phyloP scores from a whole-genome alignment of 2,329 filamentous ascomycete genomes.

The Paraphoma chrysanthemicola region DNA sequence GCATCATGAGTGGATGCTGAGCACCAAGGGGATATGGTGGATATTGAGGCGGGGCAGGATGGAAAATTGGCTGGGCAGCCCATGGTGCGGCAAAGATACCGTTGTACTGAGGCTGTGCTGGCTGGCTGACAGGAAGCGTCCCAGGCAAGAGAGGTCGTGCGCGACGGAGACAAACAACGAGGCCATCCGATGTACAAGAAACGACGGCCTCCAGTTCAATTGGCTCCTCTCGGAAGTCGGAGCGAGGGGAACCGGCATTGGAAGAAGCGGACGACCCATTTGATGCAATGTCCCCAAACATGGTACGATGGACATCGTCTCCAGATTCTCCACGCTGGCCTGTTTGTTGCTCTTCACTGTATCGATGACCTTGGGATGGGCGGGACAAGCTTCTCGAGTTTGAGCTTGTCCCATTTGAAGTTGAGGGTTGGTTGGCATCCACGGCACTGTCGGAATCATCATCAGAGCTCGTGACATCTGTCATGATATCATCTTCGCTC shows the following conservation, averaged over 20 bases:
- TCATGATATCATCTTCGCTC: slow-evolving; percentile 57
- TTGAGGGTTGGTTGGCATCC: slow-evolving; percentile 45
- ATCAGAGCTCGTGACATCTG: slow-evolving; percentile 56
- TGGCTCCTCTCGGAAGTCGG: slow-evolving; percentile 44
- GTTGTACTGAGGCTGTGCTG: slow-evolving; percentile 27
- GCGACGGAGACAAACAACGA: slow-evolving; percentile 80
- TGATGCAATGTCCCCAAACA: slow-evolving; percentile 35
- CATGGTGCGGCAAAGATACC: slow-evolving; percentile 83
- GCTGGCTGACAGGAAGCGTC: slow-evolving; percentile 24
- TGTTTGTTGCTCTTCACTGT: too few species aligned
- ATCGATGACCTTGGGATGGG: slow-evolving; percentile 17
- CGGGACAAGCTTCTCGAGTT: slow-evolving; percentile 28
- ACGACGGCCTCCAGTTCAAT: slow-evolving; percentile 88
- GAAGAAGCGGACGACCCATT: slow-evolving; percentile 39
- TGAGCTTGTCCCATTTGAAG: slow-evolving; percentile 16
- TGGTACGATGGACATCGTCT: slow-evolving; percentile 38
- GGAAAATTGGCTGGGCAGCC: slow-evolving; percentile 70
- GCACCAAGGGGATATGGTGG: slow-evolving; percentile 45
- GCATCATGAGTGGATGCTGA: slow-evolving; percentile 49
- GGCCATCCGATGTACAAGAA: slow-evolving; percentile 85
- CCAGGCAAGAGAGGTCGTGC: slow-evolving; percentile 73
- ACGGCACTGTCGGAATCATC: slow-evolving; percentile 56
- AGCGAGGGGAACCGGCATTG: slow-evolving; percentile 25
- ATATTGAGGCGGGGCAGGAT: slow-evolving; percentile 48
- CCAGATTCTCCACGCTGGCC: slow-evolving; percentile 25